A percentile compares a stretch with the other conserved stretches of the same genome.
Conservation (phyloP, 371 early-diverging fungal species). For the Capillidium rhysosporum region DNA sequence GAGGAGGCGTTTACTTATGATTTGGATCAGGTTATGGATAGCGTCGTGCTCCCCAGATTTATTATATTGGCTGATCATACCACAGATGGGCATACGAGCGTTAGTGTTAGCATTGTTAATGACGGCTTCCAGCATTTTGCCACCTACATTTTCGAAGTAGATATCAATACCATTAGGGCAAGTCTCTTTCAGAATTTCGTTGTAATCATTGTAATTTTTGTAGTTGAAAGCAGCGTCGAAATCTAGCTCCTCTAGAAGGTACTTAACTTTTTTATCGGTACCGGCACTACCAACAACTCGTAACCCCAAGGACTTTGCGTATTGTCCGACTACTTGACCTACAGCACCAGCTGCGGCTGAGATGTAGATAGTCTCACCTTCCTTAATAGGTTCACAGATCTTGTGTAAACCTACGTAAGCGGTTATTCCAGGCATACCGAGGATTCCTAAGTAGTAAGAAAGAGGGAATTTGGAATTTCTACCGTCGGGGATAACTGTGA, state of each 20-base stretch:
- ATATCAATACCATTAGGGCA: constrained; percentile 48
- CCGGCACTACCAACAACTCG: constrained; percentile 44
- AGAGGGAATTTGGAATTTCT: constrained; percentile 15
- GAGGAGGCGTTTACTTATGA: constrained; percentile 24
- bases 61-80: constrained; percentile 49
- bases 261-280: constrained; percentile 40
- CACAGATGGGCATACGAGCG: constrained; percentile 29
- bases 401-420: constrained; percentile 26
- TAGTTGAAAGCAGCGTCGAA: constrained; percentile 54
- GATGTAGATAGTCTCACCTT: constrained; percentile 34
- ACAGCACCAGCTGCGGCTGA: constrained; percentile 25
- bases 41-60: constrained; percentile 17
- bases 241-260: constrained; percentile 22
- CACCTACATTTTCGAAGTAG: constrained; percentile 50
- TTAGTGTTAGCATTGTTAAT: constrained; percentile 9
- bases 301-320: constrained; percentile 30
- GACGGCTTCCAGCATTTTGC: constrained; percentile 36
- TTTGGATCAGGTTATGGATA: constrained; percentile 19
- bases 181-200: constrained; percentile 14
- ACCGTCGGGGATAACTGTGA: constrained; percentile 2
- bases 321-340: constrained; percentile 40
- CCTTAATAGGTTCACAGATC: constrained; percentile 28
- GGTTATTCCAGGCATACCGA: constrained; percentile 35
- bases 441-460: constrained; percentile 26
- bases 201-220: constrained; percentile 24